These are phyloP conservation scores for Peronospora belbahrii DNA, from an alignment of 352 stramenopile species.

Conservation along the genomic window DNA sequence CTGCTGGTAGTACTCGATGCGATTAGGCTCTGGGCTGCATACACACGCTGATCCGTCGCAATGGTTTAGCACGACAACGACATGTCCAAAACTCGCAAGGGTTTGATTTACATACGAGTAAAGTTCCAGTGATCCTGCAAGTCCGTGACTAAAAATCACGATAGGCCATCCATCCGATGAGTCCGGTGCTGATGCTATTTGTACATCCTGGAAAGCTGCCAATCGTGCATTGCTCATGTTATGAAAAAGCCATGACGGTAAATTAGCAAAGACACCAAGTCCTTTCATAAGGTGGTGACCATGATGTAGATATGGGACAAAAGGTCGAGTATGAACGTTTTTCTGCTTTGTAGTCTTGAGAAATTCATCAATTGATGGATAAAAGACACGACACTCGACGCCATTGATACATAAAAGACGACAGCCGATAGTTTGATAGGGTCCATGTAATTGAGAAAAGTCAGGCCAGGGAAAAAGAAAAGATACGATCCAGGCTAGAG, in stretches of 20 bases:
- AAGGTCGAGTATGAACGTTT: too few relatives aligned
- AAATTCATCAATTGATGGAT: slow-evolving; percentile 34
- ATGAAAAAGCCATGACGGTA: slow-evolving; percentile 48
- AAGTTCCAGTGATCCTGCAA: slow-evolving; percentile 49
- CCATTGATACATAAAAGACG: slow-evolving; percentile 27
- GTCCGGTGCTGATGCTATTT: slow-evolving; percentile 17
- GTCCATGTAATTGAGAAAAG: slow-evolving; percentile 33
- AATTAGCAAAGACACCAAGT: slow-evolving; percentile 36
- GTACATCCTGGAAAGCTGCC: slow-evolving; percentile 32
- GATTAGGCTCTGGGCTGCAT: slow-evolving; percentile 28
- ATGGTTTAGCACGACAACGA: slow-evolving; percentile 57
- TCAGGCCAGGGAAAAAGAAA: slow-evolving; percentile 49
- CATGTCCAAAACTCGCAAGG: slow-evolving; percentile 51
- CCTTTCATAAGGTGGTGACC: slow-evolving; percentile 44
- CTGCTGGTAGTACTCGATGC: slow-evolving; percentile 53
- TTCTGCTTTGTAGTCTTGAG: too few relatives aligned
- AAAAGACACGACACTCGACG: slow-evolving; percentile 63
- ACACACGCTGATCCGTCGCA: slow-evolving; percentile 60
- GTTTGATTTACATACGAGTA: slow-evolving; percentile 57
- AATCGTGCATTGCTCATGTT: slow-evolving; percentile 45
- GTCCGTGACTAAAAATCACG: slow-evolving; percentile 56
- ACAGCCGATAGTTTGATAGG: slow-evolving; percentile 42
- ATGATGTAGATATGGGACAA: slow-evolving; percentile 38
- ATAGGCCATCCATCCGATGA: slow-evolving; percentile 33
- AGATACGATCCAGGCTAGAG: slow-evolving; percentile 24